These are phyloP conservation scores for Mesembryanthemum crystallinum DNA, from an alignment of 148 eudicot genomes.

Conservation along the genomic window DNA sequence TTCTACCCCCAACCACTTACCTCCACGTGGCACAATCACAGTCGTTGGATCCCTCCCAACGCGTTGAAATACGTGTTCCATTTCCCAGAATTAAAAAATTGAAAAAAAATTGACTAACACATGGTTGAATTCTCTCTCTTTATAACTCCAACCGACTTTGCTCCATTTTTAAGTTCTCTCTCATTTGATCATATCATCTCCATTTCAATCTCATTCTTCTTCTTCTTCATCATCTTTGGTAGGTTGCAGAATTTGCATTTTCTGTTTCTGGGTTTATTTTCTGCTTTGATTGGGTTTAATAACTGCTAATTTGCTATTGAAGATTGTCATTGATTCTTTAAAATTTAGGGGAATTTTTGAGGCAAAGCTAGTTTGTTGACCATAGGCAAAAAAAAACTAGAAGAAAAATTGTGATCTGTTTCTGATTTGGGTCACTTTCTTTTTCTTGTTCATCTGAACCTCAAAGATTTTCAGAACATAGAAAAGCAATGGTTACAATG, in stretches of 20 bases:
- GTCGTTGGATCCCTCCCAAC: neutral
- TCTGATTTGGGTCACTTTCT: neutral
- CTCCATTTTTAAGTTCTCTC: neutral
- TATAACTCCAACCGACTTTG: constrained; percentile 10
- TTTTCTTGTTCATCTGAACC: neutral
- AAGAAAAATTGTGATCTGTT: neutral
- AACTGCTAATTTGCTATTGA: neutral
- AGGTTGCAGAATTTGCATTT: neutral
- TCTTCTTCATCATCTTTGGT: constrained; percentile 17
- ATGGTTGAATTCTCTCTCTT: constrained; percentile 9
- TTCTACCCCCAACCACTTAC: neutral
- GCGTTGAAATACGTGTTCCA: constrained; percentile 18
- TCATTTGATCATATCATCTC: neutral
- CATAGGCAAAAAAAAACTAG: neutral
- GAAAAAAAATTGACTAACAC: constrained; percentile 4
- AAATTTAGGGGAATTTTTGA: neutral
- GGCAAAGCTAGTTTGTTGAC: neutral
- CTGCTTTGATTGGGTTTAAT: neutral
- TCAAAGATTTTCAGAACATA: neutral
- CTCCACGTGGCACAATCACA: constrained; percentile 5
- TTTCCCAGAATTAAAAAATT: neutral
- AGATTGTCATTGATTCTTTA: neutral
- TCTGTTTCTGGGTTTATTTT: neutral
- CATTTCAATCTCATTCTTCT: neutral
- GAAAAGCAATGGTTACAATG: constrained; percentile 30